phyloP scores from a whole-genome alignment of 352 stramenopile species.

The Pythium brassicae region DNA sequence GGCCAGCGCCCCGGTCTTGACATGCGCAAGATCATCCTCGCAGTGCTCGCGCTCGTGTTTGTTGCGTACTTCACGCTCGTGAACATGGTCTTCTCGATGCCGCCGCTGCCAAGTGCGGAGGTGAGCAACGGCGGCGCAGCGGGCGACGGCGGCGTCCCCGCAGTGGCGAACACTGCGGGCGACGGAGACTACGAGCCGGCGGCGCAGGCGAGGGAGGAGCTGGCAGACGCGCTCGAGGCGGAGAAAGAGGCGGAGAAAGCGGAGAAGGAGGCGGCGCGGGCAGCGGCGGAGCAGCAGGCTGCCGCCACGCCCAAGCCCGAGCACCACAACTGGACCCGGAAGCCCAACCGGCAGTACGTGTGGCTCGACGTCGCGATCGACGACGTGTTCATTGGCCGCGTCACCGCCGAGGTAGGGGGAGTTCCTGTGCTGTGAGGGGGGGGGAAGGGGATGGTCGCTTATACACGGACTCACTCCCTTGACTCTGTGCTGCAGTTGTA shows the following conservation, averaged over 20 bases:
- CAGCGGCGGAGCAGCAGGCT: not conserved
- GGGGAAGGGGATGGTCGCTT: not conserved
- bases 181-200: conserved; percentile 5
- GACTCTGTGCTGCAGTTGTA: conserved; percentile 65
- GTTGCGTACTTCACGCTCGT: conserved; percentile 61
- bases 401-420: conserved; percentile 57
- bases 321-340: conserved; percentile 34
- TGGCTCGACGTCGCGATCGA: conserved; percentile 85
- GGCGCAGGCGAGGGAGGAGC: conserved; percentile 9
- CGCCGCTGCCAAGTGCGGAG: conserved; percentile 3
- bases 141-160: not conserved
- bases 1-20: conserved; percentile 19
- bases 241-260: conserved; percentile 1
- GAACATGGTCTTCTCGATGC: conserved; percentile 61
- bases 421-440: too few species aligned
- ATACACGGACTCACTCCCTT: too few species aligned
- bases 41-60: conserved; percentile 51
- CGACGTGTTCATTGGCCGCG: conserved; percentile 56
- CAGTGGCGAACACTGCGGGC: not conserved
- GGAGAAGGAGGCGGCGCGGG: not conserved
- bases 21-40: conserved; percentile 49
- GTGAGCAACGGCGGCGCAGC: conserved; percentile 2
- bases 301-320: not conserved
- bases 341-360: conserved; percentile 77
- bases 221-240: conserved; percentile 10